Evolutionary conservation across 1,284 basidiomycete genomes (phyloP).

Genomic region (Ganoderma lucidum): DNA sequence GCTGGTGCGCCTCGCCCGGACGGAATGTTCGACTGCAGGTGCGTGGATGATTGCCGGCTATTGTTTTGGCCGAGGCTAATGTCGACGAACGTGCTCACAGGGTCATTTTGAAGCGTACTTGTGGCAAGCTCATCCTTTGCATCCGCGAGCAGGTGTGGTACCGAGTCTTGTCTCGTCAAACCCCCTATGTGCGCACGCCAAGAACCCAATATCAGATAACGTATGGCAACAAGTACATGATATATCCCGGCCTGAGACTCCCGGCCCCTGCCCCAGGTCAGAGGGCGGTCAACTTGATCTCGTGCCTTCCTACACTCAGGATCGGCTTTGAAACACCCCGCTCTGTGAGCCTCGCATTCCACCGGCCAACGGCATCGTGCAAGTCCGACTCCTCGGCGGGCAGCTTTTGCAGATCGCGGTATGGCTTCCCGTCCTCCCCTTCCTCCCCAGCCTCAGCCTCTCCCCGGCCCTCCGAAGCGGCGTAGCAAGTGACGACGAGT

Average conservation of each 20-base stretch:
- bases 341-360: conserved; percentile 36
- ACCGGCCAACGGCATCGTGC: conserved; percentile 32
- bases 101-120: not conserved
- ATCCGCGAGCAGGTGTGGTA: not conserved
- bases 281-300: conserved; percentile 21
- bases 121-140: not conserved
- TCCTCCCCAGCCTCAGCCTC: conserved; percentile 13
- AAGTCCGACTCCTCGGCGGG: conserved; percentile 26
- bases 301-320: conserved; percentile 25
- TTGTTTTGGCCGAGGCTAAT: not conserved
- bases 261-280: not conserved
- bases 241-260: not conserved
- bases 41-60: not conserved
- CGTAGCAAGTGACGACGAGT: conserved; percentile 35
- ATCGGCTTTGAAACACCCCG: conserved; percentile 28
- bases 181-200: not conserved
- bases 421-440: conserved; percentile 21
- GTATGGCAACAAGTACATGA: not conserved
- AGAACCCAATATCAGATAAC: not conserved
- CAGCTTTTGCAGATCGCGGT: conserved; percentile 34
- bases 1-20: not conserved
- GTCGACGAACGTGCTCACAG: not conserved
- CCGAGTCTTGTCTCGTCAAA: not conserved
- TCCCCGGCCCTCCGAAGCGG: not conserved
- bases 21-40: not conserved